Conservation (phyloP, 2,329 filamentous ascomycete species). For the Didymella pomorum region DNA sequence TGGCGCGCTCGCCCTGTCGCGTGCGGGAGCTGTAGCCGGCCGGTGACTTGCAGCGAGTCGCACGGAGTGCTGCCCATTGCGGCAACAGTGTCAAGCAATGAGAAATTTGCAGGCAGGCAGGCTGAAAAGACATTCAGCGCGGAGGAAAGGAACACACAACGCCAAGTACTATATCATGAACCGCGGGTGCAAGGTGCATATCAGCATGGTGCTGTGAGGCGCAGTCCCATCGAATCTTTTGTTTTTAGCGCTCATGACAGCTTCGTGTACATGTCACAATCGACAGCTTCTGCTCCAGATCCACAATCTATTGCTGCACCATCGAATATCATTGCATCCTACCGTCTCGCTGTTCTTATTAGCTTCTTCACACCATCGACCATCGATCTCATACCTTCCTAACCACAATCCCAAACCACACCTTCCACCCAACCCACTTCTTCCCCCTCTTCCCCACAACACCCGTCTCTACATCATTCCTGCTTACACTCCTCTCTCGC, state of each 20-base stretch:
- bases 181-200: background rate
- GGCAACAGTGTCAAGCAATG: background rate
- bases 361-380: background rate
- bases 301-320: background rate
- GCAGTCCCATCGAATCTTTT: background rate
- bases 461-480: slow-evolving; percentile 40
- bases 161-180: background rate
- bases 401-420: slow-evolving; percentile 53
- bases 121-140: background rate
- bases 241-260: slow-evolving; percentile 13
- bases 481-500: slow-evolving; percentile 42
- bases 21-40: slow-evolving; percentile 1
- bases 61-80: background rate
- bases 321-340: background rate
- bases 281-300: background rate
- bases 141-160: background rate
- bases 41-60: background rate
- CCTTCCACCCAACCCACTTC: slow-evolving; percentile 53
- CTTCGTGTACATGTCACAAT: slow-evolving; percentile 9
- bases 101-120: background rate
- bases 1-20: slow-evolving; percentile 11
- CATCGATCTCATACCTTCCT: slow-evolving; percentile 25
- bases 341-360: background rate
- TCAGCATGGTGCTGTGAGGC: slow-evolving; percentile 12
- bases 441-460: slow-evolving; percentile 45